Base-by-base conservation (phyloP, 2,329 filamentous ascomycete genomes). In the Magnaporthiopsis rhizophila region DNA sequence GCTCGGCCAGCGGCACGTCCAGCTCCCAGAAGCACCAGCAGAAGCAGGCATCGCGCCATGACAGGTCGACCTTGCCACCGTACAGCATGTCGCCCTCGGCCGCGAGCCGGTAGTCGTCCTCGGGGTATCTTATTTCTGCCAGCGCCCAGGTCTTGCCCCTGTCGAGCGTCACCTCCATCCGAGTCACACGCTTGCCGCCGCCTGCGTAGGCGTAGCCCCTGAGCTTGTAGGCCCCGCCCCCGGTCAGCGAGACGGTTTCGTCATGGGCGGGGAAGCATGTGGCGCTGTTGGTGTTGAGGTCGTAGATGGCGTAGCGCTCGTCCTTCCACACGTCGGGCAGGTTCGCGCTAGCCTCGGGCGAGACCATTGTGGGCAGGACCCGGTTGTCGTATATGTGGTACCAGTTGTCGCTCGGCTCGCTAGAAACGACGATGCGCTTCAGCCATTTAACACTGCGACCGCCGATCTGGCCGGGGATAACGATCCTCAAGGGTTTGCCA, bases 311-410 rank as follows among this genome's bases (percentile, higher is more conserved):
- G 71, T 97, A 96, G 66, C 91, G 84, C 68, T 97, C 92, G 72
- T 97, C 93, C 70, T 80, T 88, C 93, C 93, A 97, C 78, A 88
- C 91, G 28, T 88, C 84, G 0, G 86, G 85, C 63, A 92, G 80
- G 67, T 89, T 85, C 2, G 88, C 87, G 65, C 90, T 89, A 72
- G 89, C 88, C 69, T 96, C 92, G 0, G 93, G 92, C 13, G 88
- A 89, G 21, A 97, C 82, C 83, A 88, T 93, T 0, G 92, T 96
- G 68, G 93, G 93, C 56, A 97, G 77, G 1, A 97, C 92, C 65
- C 92, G 82, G 73, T 97, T 97, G 74, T 97, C 93, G 75, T 95
- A 93, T 67, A 96, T 92, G 74, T 97, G 93, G 71, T 97, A 97
- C 91, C 92, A 96, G 72, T 96, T 97, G 67, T 94, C 89, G 72